These are phyloP conservation scores for Fusarium sterilihyphosum DNA, from an alignment of 2,329 filamentous ascomycete species.

Conservation along the genomic window DNA sequence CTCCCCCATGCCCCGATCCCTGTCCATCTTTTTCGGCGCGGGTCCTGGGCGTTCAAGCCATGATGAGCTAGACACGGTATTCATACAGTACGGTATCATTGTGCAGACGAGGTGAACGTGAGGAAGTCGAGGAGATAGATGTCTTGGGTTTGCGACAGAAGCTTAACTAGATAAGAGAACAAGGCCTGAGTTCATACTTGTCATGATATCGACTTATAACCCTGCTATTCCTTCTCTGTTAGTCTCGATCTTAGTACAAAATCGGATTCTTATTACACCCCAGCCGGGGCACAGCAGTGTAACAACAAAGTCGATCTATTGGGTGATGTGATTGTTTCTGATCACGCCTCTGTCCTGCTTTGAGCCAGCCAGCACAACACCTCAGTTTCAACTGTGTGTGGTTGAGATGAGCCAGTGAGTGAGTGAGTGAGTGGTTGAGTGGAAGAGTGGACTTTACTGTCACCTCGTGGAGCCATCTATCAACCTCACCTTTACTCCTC, in stretches of 20 bases:
- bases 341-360: conserved; percentile 33
- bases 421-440: neutral
- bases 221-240: neutral
- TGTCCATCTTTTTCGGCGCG: conserved; percentile 24
- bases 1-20: conserved; percentile 32
- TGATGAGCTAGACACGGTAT: conserved; percentile 38
- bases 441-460: neutral
- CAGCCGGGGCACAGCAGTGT: conserved; percentile 29
- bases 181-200: neutral
- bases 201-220: neutral
- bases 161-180: neutral
- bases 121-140: neutral
- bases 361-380: conserved; percentile 21
- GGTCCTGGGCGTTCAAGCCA: conserved; percentile 32
- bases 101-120: neutral
- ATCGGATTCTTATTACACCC: neutral
- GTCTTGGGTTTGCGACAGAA: neutral
- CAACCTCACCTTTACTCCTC: conserved; percentile 1
- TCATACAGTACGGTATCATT: conserved; percentile 24
- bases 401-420: neutral
- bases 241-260: conserved; percentile 1
- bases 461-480: neutral
- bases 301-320: conserved; percentile 31
- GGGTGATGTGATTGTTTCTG: conserved; percentile 24
- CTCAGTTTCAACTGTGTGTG: conserved; percentile 10